Percentiles rank a stretch among this genome's conserved stretches.
These are phyloP conservation scores for Mortierella sp. DNA, from an alignment of 371 early-diverging fungal genomes.

Conservation along the genomic window DNA sequence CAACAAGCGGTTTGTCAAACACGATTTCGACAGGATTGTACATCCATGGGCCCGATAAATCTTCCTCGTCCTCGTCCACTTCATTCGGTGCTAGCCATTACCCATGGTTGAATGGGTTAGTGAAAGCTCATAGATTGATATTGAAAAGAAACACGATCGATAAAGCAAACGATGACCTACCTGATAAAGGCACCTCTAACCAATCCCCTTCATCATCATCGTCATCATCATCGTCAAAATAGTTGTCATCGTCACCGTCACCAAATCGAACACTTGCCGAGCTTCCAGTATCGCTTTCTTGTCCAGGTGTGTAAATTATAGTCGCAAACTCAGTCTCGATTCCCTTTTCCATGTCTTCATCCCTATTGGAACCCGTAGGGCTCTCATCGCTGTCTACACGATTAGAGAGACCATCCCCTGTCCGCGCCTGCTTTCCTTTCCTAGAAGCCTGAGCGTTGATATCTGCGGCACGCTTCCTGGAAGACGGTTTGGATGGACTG, in stretches of 20 bases:
- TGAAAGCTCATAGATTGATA: neutral
- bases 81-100: neutral
- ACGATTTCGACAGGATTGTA: constrained; percentile 52
- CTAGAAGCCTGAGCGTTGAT: constrained; percentile 2
- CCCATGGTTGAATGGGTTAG: neutral
- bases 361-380: neutral
- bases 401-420: neutral
- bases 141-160: neutral
- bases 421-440: neutral
- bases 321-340: neutral
- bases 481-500: neutral
- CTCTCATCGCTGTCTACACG: neutral
- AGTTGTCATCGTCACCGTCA: constrained; percentile 10
- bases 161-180: neutral
- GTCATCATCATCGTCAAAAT: constrained; percentile 7
- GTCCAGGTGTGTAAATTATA: neutral
- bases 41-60: constrained; percentile 48
- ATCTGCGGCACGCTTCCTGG: neutral
- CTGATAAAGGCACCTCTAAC: constrained; percentile 43
- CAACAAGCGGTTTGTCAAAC: constrained; percentile 33
- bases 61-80: constrained; percentile 21
- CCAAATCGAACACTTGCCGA: neutral
- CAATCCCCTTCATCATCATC: constrained; percentile 41
- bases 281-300: neutral
- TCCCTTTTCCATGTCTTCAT: neutral